Base-by-base conservation (phyloP, 2,329 filamentous ascomycete genomes). In the Reticulascus tulasneorum region DNA sequence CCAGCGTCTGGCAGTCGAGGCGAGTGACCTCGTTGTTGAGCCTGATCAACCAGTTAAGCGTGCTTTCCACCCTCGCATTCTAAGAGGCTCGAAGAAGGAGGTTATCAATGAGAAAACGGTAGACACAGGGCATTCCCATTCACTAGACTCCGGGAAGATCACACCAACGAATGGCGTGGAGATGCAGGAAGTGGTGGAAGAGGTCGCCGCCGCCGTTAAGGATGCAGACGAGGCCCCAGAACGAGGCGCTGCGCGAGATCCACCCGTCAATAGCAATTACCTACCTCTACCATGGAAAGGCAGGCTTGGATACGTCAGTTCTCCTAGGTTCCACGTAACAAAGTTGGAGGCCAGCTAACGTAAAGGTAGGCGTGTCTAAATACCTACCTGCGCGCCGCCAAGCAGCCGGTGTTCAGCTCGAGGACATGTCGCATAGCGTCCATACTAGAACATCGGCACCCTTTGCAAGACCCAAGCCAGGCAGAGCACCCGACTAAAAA, bases 211-310 rank as follows among this genome's bases (percentile, higher is more conserved):
- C 4, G 38, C 40, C 2, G 38, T 31, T 10, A 29, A 15, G 13
- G 38, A 33, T 2, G 31, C 42, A 5, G 51, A 51, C 1, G 55
- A 58, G 1, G 33, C 34, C 2, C 40, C 49, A 1, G 59, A 66
- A 9, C 56, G 63, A n/a, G 63, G 60, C 2, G 62, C 66, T 4
- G 56, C 22, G 9, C 33, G 87, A 37, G 75, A 83, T 10, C 87
- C 88, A 7, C 78, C 89, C 0, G 79, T 94, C 12, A 85, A 96
- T 52, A 95, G 88, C 54, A 77, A 77, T 46, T 86, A 82, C 51
- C 69, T 96, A 15, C 91, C 91, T 17, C 60, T 96, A 16, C 91
- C 90, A 1, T 96, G 90, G 90, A 88, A 83, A 62, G 91, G 91
- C 1, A 76, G 90, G 19, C 58, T 96, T 43, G 90, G 90, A 39